Percentiles rank a stretch among this genome's conserved stretches.
phyloP scores from a whole-genome alignment of 2,329 filamentous ascomycete genomes.

The Microdochium trichocladiopsis region DNA sequence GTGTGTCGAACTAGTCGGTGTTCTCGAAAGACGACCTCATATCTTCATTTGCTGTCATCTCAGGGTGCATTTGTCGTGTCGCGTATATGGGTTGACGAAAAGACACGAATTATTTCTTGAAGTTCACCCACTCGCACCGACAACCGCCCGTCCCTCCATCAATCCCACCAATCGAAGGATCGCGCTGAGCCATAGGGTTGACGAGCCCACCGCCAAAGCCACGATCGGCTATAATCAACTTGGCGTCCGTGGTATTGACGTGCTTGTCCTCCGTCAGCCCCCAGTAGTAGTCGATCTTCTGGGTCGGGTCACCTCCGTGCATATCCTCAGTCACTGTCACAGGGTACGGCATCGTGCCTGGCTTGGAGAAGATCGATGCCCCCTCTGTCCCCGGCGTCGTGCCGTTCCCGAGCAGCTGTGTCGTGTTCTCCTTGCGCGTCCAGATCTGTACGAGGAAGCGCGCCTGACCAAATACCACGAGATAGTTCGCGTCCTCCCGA shows the following conservation, averaged over 20 bases:
- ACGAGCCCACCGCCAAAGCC: conserved; percentile 42
- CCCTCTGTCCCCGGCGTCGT: conserved; percentile 17
- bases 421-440: conserved; percentile 43
- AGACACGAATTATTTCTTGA: conserved; percentile 7
- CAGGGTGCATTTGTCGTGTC: not conserved
- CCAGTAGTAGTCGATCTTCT: conserved; percentile 49
- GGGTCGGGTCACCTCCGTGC: conserved; percentile 47
- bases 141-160: conserved; percentile 60
- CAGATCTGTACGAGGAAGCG: conserved; percentile 60
- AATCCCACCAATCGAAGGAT: conserved; percentile 47
- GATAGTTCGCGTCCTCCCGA: conserved; percentile 43
- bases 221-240: conserved; percentile 41
- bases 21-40: not conserved
- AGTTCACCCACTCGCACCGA: conserved; percentile 55
- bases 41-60: conserved; percentile 1
- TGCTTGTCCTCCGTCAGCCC: conserved; percentile 37
- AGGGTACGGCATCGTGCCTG: conserved; percentile 58
- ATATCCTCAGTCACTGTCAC: conserved; percentile 54
- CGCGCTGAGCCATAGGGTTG: conserved; percentile 37
- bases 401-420: conserved; percentile 26
- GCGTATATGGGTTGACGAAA: too few species aligned
- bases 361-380: conserved; percentile 27
- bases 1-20: too few species aligned
- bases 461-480: conserved; percentile 54
- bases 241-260: conserved; percentile 34